Evolutionary conservation across 768 basidiomycete species (phyloP).

Genomic region (Fomitopsis serialis): DNA sequence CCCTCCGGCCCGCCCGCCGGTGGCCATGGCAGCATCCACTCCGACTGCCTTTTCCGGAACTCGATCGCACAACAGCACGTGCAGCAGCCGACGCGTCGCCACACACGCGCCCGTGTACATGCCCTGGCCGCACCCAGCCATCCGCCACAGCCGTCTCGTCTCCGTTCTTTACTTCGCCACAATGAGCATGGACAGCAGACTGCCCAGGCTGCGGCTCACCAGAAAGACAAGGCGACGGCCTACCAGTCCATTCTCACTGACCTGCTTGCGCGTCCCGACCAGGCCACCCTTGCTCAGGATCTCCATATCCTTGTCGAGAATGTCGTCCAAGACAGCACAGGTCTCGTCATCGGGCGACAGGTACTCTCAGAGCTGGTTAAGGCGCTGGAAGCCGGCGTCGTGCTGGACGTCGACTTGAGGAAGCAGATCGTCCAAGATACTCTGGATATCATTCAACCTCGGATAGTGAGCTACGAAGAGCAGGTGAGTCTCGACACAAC

Average conservation of each 20-base stretch:
- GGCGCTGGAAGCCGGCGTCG: conserved; percentile 48
- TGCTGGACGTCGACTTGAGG: conserved; percentile 50
- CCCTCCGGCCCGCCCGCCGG: conserved; percentile 5
- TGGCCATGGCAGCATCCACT: conserved; percentile 11
- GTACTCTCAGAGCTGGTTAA: conserved; percentile 83
- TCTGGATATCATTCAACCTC: conserved; percentile 62
- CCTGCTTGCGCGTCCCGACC: conserved; percentile 49
- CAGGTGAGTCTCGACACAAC: conserved; percentile 51
- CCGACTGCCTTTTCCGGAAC: background rate
- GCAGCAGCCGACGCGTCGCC: no score
- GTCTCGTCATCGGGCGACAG: conserved; percentile 85
- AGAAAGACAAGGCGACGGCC: conserved; percentile 82
- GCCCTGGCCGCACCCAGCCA: no score
- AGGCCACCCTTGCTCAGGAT: conserved; percentile 41
- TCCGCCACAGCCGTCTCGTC: background rate
- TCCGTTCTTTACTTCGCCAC: background rate
- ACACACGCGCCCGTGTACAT: no score
- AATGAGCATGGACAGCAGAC: conserved; percentile 55
- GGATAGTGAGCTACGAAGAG: conserved; percentile 91
- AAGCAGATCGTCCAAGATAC: conserved; percentile 76
- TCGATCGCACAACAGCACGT: background rate
- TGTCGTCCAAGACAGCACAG: conserved; percentile 74
- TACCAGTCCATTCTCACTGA: conserved; percentile 67
- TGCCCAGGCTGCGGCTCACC: conserved; percentile 58
- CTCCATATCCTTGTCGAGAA: conserved; percentile 72